phyloP scores from a whole-genome alignment of 2,329 filamentous ascomycete species.

The Phialocephala subalpina region DNA sequence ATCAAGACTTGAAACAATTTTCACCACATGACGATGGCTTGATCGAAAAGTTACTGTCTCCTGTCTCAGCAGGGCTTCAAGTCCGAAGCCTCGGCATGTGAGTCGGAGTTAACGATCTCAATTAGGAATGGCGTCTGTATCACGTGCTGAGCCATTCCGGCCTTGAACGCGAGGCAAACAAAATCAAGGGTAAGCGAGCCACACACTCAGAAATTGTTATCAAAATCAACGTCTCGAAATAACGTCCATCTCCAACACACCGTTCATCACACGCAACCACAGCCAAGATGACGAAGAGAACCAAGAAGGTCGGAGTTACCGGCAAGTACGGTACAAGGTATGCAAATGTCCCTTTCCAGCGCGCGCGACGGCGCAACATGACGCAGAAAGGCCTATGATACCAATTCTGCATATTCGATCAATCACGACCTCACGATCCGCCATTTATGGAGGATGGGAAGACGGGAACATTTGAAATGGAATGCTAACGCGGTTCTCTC shows the following conservation, averaged over 20 bases:
- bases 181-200: constrained; percentile 8
- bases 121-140: background rate
- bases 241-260: constrained; percentile 32
- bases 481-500: constrained; percentile 32
- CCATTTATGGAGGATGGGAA: background rate
- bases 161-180: background rate
- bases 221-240: constrained; percentile 32
- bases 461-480: constrained; percentile 11
- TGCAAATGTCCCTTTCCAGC: constrained; percentile 48
- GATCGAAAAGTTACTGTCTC: background rate
- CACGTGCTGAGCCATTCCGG: background rate
- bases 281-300: constrained; percentile 92
- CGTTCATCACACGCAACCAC: constrained; percentile 44
- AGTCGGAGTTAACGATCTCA: background rate
- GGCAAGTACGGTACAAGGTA: constrained; percentile 98
- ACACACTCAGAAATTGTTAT: constrained; percentile 27
- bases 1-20: background rate
- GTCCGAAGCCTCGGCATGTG: constrained; percentile 11
- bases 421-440: constrained; percentile 12
- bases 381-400: background rate
- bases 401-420: background rate
- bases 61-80: constrained; percentile 3
- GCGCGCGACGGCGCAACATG: constrained; percentile 28
- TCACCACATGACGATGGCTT: background rate
- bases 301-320: constrained; percentile 98